phyloP scores from a whole-genome alignment of 805 yeast species.

The Candida ulmi region DNA sequence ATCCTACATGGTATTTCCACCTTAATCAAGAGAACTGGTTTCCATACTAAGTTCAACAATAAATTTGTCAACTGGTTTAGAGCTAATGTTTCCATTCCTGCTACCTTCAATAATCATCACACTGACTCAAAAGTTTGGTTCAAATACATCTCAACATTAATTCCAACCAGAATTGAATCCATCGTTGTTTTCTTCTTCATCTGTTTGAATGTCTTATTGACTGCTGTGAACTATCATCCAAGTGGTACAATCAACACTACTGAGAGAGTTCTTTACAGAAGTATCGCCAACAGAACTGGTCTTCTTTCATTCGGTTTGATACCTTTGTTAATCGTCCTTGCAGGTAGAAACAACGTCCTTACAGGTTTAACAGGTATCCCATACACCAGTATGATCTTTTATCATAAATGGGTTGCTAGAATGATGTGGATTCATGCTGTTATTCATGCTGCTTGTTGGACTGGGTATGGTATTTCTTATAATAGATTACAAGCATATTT shows the following conservation, averaged over 20 bases:
- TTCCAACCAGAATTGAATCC: constrained; percentile 21
- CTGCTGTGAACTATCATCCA: constrained; percentile 10
- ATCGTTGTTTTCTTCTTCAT: constrained; percentile 31
- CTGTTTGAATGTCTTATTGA: constrained; percentile 14
- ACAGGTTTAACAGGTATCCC: constrained; percentile 58
- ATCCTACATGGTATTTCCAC: constrained; percentile 28
- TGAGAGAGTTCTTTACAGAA: not conserved
- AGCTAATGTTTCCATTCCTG: constrained; percentile 15
- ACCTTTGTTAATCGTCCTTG: constrained; percentile 56
- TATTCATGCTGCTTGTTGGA: constrained; percentile 17
- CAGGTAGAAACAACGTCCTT: constrained; percentile 67
- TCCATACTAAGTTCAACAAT: constrained; percentile 9
- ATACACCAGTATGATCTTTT: constrained; percentile 53
- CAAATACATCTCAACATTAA: constrained; percentile 9
- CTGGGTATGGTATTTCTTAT: constrained; percentile 5
- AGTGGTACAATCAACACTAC: not conserved
- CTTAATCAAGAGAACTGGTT: constrained; percentile 21
- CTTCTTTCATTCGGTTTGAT: constrained; percentile 28
- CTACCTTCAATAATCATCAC: constrained; percentile 14
- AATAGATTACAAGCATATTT: constrained; percentile 7
- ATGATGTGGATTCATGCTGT: constrained; percentile 24
- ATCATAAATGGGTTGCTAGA: constrained; percentile 63
- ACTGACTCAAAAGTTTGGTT: constrained; percentile 2
- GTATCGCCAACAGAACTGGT: constrained; percentile 20
- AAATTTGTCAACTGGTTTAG: constrained; percentile 15